These are phyloP conservation scores for Colletotrichum sp. DNA, from an alignment of 2,329 filamentous ascomycete genomes.

Conservation along the genomic window DNA sequence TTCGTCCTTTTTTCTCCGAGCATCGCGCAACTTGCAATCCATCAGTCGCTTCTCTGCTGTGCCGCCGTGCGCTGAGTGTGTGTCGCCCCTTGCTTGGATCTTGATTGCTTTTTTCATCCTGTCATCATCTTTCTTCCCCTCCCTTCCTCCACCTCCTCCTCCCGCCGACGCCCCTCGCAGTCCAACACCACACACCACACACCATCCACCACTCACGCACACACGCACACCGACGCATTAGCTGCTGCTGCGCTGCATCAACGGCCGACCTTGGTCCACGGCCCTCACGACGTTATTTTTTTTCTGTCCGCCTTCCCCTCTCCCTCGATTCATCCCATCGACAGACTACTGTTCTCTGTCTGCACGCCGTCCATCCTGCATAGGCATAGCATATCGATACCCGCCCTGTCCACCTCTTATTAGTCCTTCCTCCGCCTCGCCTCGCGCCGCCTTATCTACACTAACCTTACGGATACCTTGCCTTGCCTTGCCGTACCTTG, in stretches of 20 bases:
- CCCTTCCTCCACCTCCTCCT: neutral
- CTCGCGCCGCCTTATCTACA: neutral
- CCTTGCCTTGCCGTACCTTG: neutral
- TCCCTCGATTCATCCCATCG: constrained; percentile 11
- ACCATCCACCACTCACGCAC: neutral
- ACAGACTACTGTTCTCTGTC: neutral
- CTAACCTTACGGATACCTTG: neutral
- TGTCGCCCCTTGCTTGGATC: neutral
- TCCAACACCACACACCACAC: neutral
- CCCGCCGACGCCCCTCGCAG: neutral
- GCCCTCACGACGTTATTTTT: neutral
- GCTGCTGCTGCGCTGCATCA: neutral
- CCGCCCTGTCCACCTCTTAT: neutral
- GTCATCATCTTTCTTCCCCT: neutral
- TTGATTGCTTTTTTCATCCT: neutral
- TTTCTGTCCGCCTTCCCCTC: neutral
- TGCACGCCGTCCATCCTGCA: neutral
- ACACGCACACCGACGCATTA: neutral
- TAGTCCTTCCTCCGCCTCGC: neutral
- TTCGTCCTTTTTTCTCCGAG: neutral
- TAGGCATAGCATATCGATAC: neutral
- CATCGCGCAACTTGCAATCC: neutral
- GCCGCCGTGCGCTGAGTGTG: neutral
- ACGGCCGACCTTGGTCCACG: neutral
- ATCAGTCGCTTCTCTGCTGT: neutral